phyloP scores from a whole-genome alignment of 2,329 filamentous ascomycete genomes.

The Leptosphaerulina australis region DNA sequence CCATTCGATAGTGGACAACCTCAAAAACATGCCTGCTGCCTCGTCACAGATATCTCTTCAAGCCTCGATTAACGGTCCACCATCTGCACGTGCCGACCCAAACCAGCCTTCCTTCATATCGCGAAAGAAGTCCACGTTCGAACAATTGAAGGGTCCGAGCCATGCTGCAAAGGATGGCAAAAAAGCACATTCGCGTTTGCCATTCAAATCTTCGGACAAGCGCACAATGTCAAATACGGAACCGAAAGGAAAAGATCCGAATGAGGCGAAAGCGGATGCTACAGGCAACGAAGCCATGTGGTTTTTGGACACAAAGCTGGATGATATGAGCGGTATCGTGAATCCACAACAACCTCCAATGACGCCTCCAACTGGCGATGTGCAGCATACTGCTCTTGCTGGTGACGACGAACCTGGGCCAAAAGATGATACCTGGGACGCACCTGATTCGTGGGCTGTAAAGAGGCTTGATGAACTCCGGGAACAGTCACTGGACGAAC shows the following conservation, averaged over 20 bases:
- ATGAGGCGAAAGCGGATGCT: slow-evolving; percentile 48
- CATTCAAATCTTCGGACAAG: slow-evolving; percentile 57
- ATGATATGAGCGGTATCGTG: slow-evolving; percentile 90
- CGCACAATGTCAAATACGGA: slow-evolving; percentile 35
- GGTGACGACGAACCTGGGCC: slow-evolving; percentile 41
- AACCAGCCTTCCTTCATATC: slow-evolving; percentile 32
- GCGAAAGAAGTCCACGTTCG: slow-evolving; percentile 34
- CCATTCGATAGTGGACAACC: slow-evolving; percentile 41
- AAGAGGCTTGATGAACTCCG: slow-evolving; percentile 68
- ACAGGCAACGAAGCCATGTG: slow-evolving; percentile 67
- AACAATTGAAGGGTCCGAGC: slow-evolving; percentile 31
- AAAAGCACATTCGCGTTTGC: slow-evolving; percentile 50
- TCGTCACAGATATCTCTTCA: slow-evolving; percentile 51
- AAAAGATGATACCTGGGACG: slow-evolving; percentile 70
- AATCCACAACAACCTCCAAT: slow-evolving; percentile 67
- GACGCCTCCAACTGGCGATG: slow-evolving; percentile 65
- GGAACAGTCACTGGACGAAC: slow-evolving; percentile 70
- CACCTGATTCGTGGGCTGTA: slow-evolving; percentile 96
- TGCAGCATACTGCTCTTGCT: slow-evolving; percentile 50
- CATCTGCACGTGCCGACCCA: slow-evolving; percentile 37
- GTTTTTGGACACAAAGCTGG: slow-evolving; percentile 84
- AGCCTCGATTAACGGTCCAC: slow-evolving; percentile 39
- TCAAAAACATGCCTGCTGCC: slow-evolving; percentile 46
- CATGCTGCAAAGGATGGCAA: slow-evolving; percentile 30
- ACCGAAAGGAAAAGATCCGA: slow-evolving; percentile 52